These are phyloP conservation scores for Cytospora piceae DNA, from an alignment of 2,329 filamentous ascomycete species.

Conservation along the genomic window DNA sequence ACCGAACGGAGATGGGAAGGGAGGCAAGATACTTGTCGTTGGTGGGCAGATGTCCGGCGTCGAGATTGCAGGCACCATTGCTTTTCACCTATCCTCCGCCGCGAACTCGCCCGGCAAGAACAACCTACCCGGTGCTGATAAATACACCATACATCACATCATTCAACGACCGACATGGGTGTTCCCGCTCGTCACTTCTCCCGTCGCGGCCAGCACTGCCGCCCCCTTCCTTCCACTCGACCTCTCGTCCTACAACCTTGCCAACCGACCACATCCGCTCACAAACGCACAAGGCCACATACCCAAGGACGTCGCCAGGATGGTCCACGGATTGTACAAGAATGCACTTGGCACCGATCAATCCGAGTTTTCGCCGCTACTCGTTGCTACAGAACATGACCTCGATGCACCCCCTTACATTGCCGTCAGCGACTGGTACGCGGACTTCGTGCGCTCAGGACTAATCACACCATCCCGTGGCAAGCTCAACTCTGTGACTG, in stretches of 20 bases:
- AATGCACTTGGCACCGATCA: conserved; percentile 58
- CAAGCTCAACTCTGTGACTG: conserved; percentile 45
- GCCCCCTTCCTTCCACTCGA: conserved; percentile 74
- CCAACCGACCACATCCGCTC: conserved; percentile 62
- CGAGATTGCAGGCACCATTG: conserved; percentile 75
- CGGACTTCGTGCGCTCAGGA: conserved; percentile 72
- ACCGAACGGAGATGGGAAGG: conserved; percentile 40
- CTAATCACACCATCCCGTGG: conserved; percentile 58
- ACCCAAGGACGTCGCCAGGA: conserved; percentile 57
- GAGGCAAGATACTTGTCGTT: conserved; percentile 70
- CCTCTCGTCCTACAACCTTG: conserved; percentile 71
- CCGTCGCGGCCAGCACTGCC: conserved; percentile 56
- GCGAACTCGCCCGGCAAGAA: conserved; percentile 54
- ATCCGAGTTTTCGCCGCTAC: conserved; percentile 49
- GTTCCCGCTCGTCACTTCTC: conserved; percentile 62
- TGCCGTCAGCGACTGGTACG: conserved; percentile 72
- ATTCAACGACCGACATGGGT: conserved; percentile 73
- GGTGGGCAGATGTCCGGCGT: conserved; percentile 84
- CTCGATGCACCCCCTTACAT: conserved; percentile 63
- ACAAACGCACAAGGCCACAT: conserved; percentile 68
- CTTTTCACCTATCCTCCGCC: conserved; percentile 70
- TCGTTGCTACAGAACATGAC: conserved; percentile 45
- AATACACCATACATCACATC: conserved; percentile 69
- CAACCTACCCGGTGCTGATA: conserved; percentile 46
- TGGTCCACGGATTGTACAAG: conserved; percentile 56